These are phyloP conservation scores for Rhodotorula sp. DNA, from an alignment of 1,284 basidiomycete genomes.

Conservation along the genomic window DNA sequence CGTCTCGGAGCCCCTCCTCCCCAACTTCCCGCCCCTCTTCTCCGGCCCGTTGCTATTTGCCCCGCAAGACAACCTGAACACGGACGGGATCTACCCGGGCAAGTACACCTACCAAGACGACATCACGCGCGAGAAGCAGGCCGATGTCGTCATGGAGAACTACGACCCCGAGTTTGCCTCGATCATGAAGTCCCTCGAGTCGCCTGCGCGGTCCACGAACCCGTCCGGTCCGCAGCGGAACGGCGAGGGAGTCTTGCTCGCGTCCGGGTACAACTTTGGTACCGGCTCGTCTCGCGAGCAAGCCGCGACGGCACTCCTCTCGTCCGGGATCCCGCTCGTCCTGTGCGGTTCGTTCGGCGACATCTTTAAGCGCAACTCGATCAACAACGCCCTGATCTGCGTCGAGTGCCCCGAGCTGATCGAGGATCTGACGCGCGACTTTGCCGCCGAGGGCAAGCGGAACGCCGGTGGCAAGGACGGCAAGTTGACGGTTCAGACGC, in stretches of 20 bases:
- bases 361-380: constrained; percentile 98
- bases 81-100: constrained; percentile 97
- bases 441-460: constrained; percentile 69
- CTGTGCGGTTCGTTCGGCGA: constrained; percentile 97
- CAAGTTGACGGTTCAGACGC: constrained; percentile 75
- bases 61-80: constrained; percentile 97
- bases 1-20: constrained; percentile 63
- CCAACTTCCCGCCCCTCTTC: constrained; percentile 81
- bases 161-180: constrained; percentile 87
- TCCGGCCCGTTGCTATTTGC: constrained; percentile 82
- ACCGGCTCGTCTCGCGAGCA: constrained; percentile 99
- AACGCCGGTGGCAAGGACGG: constrained; percentile 73
- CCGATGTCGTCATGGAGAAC: constrained; percentile 98
- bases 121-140: constrained; percentile 90
- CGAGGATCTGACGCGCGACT: constrained; percentile 72
- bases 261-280: constrained; percentile 97
- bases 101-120: constrained; percentile 99
- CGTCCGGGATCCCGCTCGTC: constrained; percentile 88
- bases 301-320: constrained; percentile 93
- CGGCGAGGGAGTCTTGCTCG: constrained; percentile 70
- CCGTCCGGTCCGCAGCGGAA: constrained; percentile 17
- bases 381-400: constrained; percentile 97
- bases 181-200: constrained; percentile 64
- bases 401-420: constrained; percentile 89
- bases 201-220: constrained; percentile 18